Percentiles rank a stretch among this genome's conserved stretches.
Conservation (phyloP, 176 grass and related monocot species). For the Carex scoparia region DNA sequence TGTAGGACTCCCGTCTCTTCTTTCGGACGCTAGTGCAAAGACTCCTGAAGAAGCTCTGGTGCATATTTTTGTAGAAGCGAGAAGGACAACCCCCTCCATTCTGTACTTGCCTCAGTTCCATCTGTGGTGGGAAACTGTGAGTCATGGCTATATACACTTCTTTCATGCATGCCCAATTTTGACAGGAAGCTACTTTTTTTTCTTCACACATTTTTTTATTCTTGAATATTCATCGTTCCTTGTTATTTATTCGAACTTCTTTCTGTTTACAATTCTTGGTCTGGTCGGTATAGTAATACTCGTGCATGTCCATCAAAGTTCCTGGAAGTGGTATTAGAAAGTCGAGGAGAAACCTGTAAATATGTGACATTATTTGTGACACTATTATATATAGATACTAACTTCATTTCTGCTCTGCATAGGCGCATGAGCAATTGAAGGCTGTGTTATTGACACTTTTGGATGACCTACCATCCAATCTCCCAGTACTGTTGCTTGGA, state of each 20-base stretch:
- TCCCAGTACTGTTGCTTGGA: slow-evolving; percentile 83
- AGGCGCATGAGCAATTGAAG: slow-evolving; percentile 93
- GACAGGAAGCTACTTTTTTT: slow-evolving; percentile 10
- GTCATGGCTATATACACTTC: slow-evolving; percentile 34
- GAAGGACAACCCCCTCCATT: slow-evolving; percentile 92
- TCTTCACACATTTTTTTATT: slow-evolving; percentile 2
- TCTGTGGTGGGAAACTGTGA: slow-evolving; percentile 99
- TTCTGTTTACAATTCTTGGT: not conserved
- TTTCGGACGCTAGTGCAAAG: slow-evolving; percentile 98
- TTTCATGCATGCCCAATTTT: slow-evolving; percentile 16
- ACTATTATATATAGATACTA: not conserved
- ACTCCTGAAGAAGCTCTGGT: slow-evolving; percentile 99
- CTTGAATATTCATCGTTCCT: not conserved
- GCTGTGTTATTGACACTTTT: slow-evolving; percentile 84
- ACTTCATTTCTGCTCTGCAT: slow-evolving; percentile 36
- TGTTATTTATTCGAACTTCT: not conserved
- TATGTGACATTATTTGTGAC: not conserved
- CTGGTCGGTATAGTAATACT: not conserved
- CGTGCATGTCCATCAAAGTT: not conserved
- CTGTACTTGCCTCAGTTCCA: slow-evolving; percentile 96
- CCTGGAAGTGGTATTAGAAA: not conserved
- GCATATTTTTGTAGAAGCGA: slow-evolving; percentile 99
- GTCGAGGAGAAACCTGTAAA: not conserved
- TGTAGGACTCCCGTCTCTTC: slow-evolving; percentile 88
- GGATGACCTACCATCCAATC: slow-evolving; percentile 87